phyloP scores from a whole-genome alignment of 495 filamentous ascomycete genomes.

The Niebla homalea region DNA sequence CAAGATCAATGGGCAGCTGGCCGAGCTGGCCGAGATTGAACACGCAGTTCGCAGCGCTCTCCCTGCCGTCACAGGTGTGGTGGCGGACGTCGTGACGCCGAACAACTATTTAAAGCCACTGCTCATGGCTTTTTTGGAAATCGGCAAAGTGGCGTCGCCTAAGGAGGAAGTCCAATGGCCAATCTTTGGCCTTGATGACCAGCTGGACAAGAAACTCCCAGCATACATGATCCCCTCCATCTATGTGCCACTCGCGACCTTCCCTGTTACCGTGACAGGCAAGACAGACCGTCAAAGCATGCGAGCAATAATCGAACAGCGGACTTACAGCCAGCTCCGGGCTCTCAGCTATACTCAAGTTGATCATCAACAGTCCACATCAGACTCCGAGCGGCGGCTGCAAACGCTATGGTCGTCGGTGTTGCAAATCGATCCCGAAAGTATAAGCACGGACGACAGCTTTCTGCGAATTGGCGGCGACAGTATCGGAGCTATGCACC shows the following conservation, averaged over 20 bases:
- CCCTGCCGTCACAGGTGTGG: too few species aligned
- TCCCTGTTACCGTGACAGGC: conserved; percentile 41
- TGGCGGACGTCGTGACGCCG: too few species aligned
- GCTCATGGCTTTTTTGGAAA: too few species aligned
- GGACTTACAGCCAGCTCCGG: conserved; percentile 7
- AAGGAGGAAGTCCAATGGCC: too few species aligned
- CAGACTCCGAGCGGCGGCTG: conserved; percentile 19
- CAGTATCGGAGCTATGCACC: conserved; percentile 16
- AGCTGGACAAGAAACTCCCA: conserved; percentile 25
- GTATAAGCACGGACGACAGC: conserved; percentile 25
- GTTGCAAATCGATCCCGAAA: conserved; percentile 1
- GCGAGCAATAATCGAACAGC: conserved; percentile 13
- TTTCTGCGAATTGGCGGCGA: conserved; percentile 17
- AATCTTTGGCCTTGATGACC: too few species aligned
- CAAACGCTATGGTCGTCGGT: conserved; percentile 13
- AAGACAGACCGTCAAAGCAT: conserved; percentile 49
- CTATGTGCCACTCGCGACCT: conserved; percentile 40
- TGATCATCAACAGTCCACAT: conserved; percentile 16
- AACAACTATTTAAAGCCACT: too few species aligned
- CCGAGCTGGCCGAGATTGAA: too few species aligned
- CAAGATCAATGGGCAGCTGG: too few species aligned
- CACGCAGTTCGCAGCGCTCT: too few species aligned
- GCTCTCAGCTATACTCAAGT: conserved; percentile 17
- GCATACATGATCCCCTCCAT: conserved; percentile 49
- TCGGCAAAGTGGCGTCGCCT: too few species aligned